A percentile compares a stretch with the other conserved stretches of the same genome.
phyloP scores from a whole-genome alignment of 257 asterid genomes.

The Solanum arcanum region DNA sequence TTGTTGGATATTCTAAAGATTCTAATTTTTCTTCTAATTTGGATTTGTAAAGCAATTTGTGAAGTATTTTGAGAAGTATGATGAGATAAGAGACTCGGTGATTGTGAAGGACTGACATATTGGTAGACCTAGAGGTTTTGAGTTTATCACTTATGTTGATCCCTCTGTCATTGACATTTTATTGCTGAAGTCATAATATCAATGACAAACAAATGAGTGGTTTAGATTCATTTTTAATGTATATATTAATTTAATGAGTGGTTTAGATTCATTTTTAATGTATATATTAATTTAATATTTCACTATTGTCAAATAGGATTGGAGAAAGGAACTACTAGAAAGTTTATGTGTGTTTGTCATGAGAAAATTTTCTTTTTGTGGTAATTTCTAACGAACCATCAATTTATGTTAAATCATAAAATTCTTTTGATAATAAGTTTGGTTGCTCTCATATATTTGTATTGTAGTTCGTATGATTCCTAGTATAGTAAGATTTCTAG shows the following conservation, averaged over 20 bases:
- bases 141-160: slow-evolving; percentile 80
- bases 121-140: slow-evolving; percentile 93
- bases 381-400: neutral
- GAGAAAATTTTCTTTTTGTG: neutral
- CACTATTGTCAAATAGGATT: neutral
- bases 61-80: slow-evolving; percentile 89
- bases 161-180: slow-evolving; percentile 78
- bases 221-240: neutral
- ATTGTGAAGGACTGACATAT: slow-evolving; percentile 86
- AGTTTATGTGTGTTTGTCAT: neutral
- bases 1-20: neutral
- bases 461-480: neutral
- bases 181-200: slow-evolving; percentile 79
- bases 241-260: neutral
- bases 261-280: neutral
- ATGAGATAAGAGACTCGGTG: slow-evolving; percentile 90
- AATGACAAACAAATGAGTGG: slow-evolving; percentile 50
- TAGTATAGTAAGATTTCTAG: neutral
- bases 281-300: neutral
- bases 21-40: neutral
- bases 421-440: neutral
- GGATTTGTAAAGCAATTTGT: slow-evolving; percentile 49
- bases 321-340: neutral
- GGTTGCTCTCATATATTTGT: neutral
- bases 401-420: neutral